Conservation (phyloP, 495 filamentous ascomycete genomes). For the Neurospora sp. region DNA sequence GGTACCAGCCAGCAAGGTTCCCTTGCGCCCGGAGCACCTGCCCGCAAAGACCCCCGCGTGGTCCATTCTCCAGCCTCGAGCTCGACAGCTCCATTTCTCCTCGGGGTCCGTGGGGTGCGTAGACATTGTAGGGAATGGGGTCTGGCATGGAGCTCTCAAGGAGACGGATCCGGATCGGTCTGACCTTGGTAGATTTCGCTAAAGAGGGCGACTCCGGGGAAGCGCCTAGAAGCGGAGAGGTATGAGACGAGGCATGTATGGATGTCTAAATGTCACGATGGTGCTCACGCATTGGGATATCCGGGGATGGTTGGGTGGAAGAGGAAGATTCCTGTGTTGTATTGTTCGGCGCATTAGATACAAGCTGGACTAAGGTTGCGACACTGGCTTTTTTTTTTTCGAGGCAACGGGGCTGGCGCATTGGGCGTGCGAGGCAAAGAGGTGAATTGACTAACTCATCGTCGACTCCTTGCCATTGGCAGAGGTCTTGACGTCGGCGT, state of each 20-base stretch:
- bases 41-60: not conserved
- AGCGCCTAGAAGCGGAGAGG: conserved; percentile 39
- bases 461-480: conserved; percentile 37
- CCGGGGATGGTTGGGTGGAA: conserved; percentile 78
- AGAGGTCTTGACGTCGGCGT: conserved; percentile 29
- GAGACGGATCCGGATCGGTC: not conserved
- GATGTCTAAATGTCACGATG: not conserved
- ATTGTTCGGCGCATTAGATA: not conserved
- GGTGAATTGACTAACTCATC: conserved; percentile 27
- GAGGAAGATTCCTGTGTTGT: conserved; percentile 62
- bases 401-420: not conserved
- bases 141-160: not conserved
- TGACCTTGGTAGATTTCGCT: conserved; percentile 94
- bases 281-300: conserved; percentile 64
- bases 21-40: not conserved
- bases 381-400: not conserved
- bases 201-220: conserved; percentile 85
- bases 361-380: not conserved
- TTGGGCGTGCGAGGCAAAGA: not conserved
- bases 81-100: not conserved
- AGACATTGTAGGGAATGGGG: not conserved
- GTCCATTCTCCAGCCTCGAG: not conserved
- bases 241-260: conserved; percentile 9
- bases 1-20: not conserved
- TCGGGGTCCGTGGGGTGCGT: not conserved